Evolutionary conservation across 805 yeast genomes (phyloP).

Genomic region (Hanseniaspora occidentalis): DNA sequence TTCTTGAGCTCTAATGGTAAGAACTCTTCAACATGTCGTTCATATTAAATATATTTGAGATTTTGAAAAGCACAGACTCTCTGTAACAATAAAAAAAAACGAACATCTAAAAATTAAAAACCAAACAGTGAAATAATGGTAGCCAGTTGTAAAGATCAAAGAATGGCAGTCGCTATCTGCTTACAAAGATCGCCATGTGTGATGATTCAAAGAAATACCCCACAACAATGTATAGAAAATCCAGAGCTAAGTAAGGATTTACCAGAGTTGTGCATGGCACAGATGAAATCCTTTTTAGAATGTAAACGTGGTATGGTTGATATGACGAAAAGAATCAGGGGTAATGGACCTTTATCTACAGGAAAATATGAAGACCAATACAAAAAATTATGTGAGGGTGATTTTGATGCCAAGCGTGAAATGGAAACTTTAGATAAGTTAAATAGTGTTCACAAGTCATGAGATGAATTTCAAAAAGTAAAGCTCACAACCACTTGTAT

Average conservation of each 20-base stretch:
- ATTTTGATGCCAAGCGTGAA: slow-evolving; percentile 74
- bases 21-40: too few species aligned
- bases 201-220: slow-evolving; percentile 76
- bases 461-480: not conserved
- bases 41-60: too few species aligned
- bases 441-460: slow-evolving; percentile 34
- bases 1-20: too few species aligned
- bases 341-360: slow-evolving; percentile 86
- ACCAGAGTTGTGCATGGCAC: slow-evolving; percentile 81
- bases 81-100: not conserved
- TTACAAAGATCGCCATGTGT: slow-evolving; percentile 96
- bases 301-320: slow-evolving; percentile 88
- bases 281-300: slow-evolving; percentile 74
- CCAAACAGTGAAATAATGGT: slow-evolving; percentile 29
- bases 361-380: slow-evolving; percentile 87
- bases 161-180: slow-evolving; percentile 91
- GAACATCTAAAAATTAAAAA: not conserved
- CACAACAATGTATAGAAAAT: slow-evolving; percentile 73
- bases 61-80: too few species aligned
- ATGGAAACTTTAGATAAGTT: slow-evolving; percentile 54
- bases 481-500: not conserved
- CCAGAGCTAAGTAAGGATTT: slow-evolving; percentile 64
- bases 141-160: slow-evolving; percentile 86
- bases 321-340: slow-evolving; percentile 81
- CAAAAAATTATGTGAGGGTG: slow-evolving; percentile 64